Base-by-base conservation (phyloP, 345 rosid species). In the Eucalyptus erythrocorys region DNA sequence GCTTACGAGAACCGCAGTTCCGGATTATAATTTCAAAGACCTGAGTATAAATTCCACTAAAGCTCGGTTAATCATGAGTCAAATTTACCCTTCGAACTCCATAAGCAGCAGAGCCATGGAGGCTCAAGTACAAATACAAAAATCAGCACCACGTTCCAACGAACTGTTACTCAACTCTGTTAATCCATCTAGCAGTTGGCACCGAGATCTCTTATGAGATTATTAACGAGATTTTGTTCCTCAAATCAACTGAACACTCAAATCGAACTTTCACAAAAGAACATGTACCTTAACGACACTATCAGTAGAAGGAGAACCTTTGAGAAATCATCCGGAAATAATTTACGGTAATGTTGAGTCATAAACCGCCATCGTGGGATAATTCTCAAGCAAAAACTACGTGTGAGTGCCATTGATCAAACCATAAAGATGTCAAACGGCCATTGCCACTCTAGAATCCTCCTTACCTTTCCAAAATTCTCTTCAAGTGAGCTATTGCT, bases 301-400 rank as follows among this genome's bases (percentile, higher is more conserved):
- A 64, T 64, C 76, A 64, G 37, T 14, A 16, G 21, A 64, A 64
- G 2, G 76, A 55, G 27, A 55, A 22, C 27, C 27, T 55, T 22
- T 27, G 68, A 61, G 16, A 61, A 61, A 61, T 13, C 68, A 5
- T 6, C 3, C 17, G 1, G 37, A n/a, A 64, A 64, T 4, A n/a
- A 1, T n/a, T n/a, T 7, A n/a, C 19, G 40, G 37, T 13, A 64
- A n/a, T 64, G 76, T n/a, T 10, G 21, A 64, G 76, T 14, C 76
- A 64, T n/a, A 0, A n/a, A 7, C 32, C 8, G 0, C 1, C 32
- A 13, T 12, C 61, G 10, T 59, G 66, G 1, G 4, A 30, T 30
- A 7, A 17, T 61, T 61, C 37, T 64, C 37, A 13, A 64, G 16
- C 37, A 13, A 26, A 57, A 57, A 24, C 64, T 26, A 2, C 14